A percentile compares a stretch with the other conserved stretches of the same genome.
Evolutionary conservation across 2,329 filamentous ascomycete genomes (phyloP).

Genomic region (Aspergillus luchuensis): DNA sequence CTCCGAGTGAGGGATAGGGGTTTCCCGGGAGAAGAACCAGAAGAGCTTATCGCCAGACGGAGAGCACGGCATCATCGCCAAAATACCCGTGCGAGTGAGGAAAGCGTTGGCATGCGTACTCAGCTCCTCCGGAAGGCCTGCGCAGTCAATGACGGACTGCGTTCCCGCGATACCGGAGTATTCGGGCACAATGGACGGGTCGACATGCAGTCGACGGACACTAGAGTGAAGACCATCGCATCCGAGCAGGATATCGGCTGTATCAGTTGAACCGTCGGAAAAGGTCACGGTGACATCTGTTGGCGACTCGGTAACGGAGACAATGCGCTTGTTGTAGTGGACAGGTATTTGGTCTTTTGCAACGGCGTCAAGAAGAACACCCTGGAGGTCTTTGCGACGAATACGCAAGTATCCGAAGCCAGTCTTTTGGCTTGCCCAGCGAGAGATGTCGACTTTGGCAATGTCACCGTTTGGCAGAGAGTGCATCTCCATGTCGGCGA

Average conservation of each 20-base stretch:
- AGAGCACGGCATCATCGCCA: constrained; percentile 28
- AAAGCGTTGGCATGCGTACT: constrained; percentile 7
- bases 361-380: constrained; percentile 25
- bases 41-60: constrained; percentile 24
- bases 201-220: constrained; percentile 36
- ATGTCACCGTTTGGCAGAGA: not conserved
- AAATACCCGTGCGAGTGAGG: constrained; percentile 29
- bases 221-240: constrained; percentile 45
- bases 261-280: constrained; percentile 19
- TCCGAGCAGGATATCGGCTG: constrained; percentile 31
- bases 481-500: not conserved
- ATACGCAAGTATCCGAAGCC: constrained; percentile 33
- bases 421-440: constrained; percentile 13
- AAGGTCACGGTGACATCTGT: constrained; percentile 16
- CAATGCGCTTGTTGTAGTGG: constrained; percentile 1
- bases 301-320: constrained; percentile 24
- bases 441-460: not conserved
- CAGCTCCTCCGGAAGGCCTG: not conserved
- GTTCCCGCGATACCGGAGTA: constrained; percentile 36
- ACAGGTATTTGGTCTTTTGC: constrained; percentile 14
- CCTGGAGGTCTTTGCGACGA: constrained; percentile 30
- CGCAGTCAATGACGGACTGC: constrained; percentile 19
- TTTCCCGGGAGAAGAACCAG: constrained; percentile 34
- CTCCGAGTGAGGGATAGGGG: constrained; percentile 23
- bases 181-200: constrained; percentile 29